Percentiles rank a stretch among this genome's conserved stretches.
These are phyloP conservation scores for Phytophthora fragariae DNA, from an alignment of 352 stramenopile species.

Conservation along the genomic window DNA sequence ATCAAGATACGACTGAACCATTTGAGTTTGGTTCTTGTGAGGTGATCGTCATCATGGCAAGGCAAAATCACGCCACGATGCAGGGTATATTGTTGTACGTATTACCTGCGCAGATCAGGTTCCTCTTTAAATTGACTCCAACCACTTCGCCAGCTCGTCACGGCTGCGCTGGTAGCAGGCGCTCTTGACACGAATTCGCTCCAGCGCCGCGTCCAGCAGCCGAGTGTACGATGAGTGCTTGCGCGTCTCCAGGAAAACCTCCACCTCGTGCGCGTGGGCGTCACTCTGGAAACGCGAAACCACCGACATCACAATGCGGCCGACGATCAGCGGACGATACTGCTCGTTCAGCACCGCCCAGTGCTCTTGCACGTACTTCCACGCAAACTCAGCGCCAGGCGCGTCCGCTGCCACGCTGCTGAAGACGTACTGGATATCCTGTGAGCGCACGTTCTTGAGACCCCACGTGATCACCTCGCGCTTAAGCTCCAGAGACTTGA, in stretches of 20 bases:
- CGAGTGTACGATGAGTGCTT: constrained; percentile 77
- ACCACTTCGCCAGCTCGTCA: constrained; percentile 64
- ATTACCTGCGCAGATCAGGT: too few species aligned
- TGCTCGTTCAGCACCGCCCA: constrained; percentile 71
- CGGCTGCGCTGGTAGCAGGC: constrained; percentile 68
- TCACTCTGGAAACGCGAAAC: constrained; percentile 76
- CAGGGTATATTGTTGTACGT: too few species aligned
- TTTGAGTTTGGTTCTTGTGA: too few species aligned
- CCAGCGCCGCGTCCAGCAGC: constrained; percentile 69
- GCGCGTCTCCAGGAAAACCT: constrained; percentile 65
- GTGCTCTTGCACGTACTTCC: constrained; percentile 80
- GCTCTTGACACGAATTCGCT: constrained; percentile 79
- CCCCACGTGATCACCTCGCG: constrained; percentile 73
- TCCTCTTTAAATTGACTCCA: constrained; percentile 34
- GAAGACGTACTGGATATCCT: constrained; percentile 88
- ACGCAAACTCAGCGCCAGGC: constrained; percentile 58
- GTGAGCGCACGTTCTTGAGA: constrained; percentile 71
- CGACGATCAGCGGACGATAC: constrained; percentile 69
- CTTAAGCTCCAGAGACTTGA: constrained; percentile 69
- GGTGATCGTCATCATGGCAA: too few species aligned
- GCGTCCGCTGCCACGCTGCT: constrained; percentile 71
- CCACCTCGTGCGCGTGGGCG: constrained; percentile 57
- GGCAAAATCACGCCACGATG: too few species aligned
- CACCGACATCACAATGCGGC: constrained; percentile 71
- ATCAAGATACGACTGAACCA: too few species aligned